Conservation (phyloP, 805 yeast genomes). For the Jamesozyma gamospora region DNA sequence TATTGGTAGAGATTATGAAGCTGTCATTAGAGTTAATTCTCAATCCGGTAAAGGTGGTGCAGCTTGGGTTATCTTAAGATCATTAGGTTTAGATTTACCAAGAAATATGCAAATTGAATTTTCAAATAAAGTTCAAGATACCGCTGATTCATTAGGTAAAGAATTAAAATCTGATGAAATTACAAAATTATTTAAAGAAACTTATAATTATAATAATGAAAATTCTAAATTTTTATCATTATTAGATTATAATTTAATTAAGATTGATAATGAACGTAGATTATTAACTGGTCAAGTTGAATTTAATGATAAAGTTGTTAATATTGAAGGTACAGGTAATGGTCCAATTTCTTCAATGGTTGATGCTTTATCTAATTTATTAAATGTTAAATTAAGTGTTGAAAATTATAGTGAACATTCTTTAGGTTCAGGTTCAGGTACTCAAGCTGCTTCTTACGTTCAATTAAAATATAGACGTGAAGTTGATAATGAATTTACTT, state of each 20-base stretch:
- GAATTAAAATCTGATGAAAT: constrained; percentile 61
- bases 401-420: constrained; percentile 72
- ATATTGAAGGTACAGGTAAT: constrained; percentile 57
- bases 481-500: constrained; percentile 18
- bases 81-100: constrained; percentile 71
- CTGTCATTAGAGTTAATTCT: constrained; percentile 81
- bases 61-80: constrained; percentile 73
- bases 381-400: constrained; percentile 47
- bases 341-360: constrained; percentile 76
- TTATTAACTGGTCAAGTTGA: constrained; percentile 38
- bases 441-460: constrained; percentile 70
- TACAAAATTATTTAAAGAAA: constrained; percentile 50
- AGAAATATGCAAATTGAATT: constrained; percentile 71
- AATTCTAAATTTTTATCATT: constrained; percentile 29
- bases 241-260: constrained; percentile 39
- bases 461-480: constrained; percentile 14
- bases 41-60: constrained; percentile 88
- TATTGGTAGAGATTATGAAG: constrained; percentile 83
- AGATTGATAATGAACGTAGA: constrained; percentile 21
- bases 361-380: constrained; percentile 44
- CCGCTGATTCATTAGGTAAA: constrained; percentile 61
- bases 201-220: constrained; percentile 41
- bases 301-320: constrained; percentile 33
- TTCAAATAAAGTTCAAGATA: constrained; percentile 57
- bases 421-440: constrained; percentile 58